Evolutionary conservation across 23 red algal species (phyloP).

Genomic region (Gracilaria gracilis): DNA sequence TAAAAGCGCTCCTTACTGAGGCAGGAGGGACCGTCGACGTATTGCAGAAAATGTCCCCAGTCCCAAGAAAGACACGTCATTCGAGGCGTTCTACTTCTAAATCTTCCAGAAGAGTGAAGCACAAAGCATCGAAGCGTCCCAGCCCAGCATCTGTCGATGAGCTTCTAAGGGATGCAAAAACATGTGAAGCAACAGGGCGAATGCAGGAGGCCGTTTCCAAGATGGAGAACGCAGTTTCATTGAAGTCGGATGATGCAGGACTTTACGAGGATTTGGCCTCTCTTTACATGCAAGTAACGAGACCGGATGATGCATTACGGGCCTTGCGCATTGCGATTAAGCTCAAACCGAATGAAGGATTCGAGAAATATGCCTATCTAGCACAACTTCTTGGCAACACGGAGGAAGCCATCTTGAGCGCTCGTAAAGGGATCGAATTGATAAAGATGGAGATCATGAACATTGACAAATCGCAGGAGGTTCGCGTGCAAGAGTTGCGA

Average conservation of each 20-base stretch:
- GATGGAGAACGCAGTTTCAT: slow-evolving; percentile 23
- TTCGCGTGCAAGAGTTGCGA: slow-evolving; percentile 33
- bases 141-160: neutral
- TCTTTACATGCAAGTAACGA: slow-evolving; percentile 58
- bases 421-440: slow-evolving; percentile 59
- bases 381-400: slow-evolving; percentile 64
- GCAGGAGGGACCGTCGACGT: neutral
- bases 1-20: neutral
- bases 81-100: neutral
- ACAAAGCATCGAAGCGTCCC: neutral
- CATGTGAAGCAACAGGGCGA: slow-evolving; percentile 1
- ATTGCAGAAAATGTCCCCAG: slow-evolving; percentile 3
- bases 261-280: slow-evolving; percentile 49
- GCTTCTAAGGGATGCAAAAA: neutral
- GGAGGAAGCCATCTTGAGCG: slow-evolving; percentile 47
- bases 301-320: slow-evolving; percentile 37
- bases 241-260: slow-evolving; percentile 28
- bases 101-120: neutral
- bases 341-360: slow-evolving; percentile 37
- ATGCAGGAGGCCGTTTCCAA: slow-evolving; percentile 13
- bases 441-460: slow-evolving; percentile 47
- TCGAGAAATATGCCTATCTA: slow-evolving; percentile 66
- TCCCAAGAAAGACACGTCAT: neutral
- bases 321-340: slow-evolving; percentile 50
- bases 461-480: slow-evolving; percentile 10